phyloP scores from a whole-genome alignment of 2,329 filamentous ascomycete species.

The Aspergillus fischeri region DNA sequence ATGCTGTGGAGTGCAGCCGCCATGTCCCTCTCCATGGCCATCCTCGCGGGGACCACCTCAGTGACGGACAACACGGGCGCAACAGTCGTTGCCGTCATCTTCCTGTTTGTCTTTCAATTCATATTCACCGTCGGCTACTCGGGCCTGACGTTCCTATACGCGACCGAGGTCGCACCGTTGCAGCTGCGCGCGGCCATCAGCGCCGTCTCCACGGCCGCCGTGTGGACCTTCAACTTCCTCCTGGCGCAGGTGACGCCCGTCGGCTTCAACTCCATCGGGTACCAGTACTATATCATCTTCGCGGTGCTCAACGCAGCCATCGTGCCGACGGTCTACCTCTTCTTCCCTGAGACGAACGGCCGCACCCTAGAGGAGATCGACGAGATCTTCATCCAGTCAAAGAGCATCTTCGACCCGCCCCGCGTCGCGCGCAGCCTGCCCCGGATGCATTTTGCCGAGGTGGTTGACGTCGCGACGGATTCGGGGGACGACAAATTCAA shows the following conservation, averaged over 20 bases:
- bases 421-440: constrained; percentile 18
- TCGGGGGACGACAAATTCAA: background rate
- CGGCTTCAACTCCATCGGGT: constrained; percentile 45
- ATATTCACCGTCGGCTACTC: constrained; percentile 59
- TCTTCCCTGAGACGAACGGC: constrained; percentile 39
- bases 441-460: constrained; percentile 13
- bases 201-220: constrained; percentile 49
- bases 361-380: constrained; percentile 38
- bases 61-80: constrained; percentile 41
- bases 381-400: constrained; percentile 34
- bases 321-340: constrained; percentile 33
- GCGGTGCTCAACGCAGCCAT: constrained; percentile 36
- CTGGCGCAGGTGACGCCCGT: constrained; percentile 36
- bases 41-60: constrained; percentile 50
- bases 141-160: constrained; percentile 58
- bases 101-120: constrained; percentile 58
- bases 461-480: constrained; percentile 1
- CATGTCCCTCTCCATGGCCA: constrained; percentile 27
- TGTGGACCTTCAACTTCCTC: constrained; percentile 39
- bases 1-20: constrained; percentile 31
- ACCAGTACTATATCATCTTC: constrained; percentile 44
- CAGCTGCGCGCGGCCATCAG: constrained; percentile 48
- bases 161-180: constrained; percentile 52
- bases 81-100: constrained; percentile 51
- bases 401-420: constrained; percentile 24